Evolutionary conservation across 306 rosid genomes (phyloP).

Genomic region (Bauhinia variegata): DNA sequence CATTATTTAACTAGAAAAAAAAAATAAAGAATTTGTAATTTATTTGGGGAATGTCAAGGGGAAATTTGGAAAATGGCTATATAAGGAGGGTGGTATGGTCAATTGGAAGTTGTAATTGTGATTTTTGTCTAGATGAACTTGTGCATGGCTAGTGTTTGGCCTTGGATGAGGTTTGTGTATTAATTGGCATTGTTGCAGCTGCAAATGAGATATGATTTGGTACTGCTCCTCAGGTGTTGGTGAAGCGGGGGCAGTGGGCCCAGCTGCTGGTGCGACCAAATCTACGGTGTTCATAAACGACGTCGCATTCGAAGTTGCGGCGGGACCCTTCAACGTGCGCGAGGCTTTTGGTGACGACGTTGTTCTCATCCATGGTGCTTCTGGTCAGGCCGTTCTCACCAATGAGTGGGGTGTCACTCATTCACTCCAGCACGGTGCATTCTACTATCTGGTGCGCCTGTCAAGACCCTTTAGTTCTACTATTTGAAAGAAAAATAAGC

Average conservation of each 20-base stretch:
- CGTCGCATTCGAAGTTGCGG: conserved; percentile 74
- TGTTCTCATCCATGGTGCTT: conserved; percentile 64
- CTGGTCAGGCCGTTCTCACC: conserved; percentile 84
- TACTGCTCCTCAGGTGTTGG: conserved; percentile 56
- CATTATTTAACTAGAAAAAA: no score
- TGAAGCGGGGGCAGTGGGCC: conserved; percentile 39
- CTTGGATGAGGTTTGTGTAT: no score
- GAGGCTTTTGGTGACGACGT: conserved; percentile 87
- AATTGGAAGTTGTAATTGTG: neutral
- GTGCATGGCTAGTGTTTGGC: conserved; percentile 63
- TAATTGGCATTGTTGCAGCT: neutral
- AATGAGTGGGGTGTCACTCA: conserved; percentile 92
- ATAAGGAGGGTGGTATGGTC: conserved; percentile 4
- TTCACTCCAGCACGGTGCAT: conserved; percentile 81
- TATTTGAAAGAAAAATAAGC: neutral
- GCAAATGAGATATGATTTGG: conserved; percentile 27
- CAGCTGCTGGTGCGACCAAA: conserved; percentile 39
- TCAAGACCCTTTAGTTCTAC: neutral
- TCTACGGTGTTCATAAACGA: conserved; percentile 87
- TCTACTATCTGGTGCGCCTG: conserved; percentile 65
- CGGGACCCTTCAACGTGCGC: conserved; percentile 76
- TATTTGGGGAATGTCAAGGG: neutral
- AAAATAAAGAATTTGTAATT: no score
- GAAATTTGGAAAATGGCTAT: neutral
- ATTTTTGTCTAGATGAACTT: conserved; percentile 52